phyloP scores from a whole-genome alignment of 192 early-diverging fungal genomes.

The Tieghemiomyces parasiticus region DNA sequence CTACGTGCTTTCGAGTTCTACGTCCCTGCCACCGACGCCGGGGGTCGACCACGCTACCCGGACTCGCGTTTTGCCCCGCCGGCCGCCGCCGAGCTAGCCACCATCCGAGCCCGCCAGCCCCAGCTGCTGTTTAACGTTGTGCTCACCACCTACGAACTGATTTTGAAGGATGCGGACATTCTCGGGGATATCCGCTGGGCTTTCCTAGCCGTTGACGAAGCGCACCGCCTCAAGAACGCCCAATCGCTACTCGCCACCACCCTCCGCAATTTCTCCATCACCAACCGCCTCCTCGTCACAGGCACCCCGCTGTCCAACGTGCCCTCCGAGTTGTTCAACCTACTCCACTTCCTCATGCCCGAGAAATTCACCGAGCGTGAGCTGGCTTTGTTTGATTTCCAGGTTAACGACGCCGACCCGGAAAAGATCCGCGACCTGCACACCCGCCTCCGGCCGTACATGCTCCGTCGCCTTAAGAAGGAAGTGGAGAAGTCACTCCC shows the following conservation, averaged over 20 bases:
- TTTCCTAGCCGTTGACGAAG: slow-evolving; percentile 92
- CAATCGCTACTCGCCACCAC: slow-evolving; percentile 91
- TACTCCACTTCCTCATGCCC: slow-evolving; percentile 91
- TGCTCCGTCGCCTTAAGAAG: slow-evolving; percentile 92
- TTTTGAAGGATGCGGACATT: slow-evolving; percentile 75
- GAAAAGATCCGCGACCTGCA: slow-evolving; percentile 80
- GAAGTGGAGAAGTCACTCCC: slow-evolving; percentile 97
- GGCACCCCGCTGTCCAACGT: slow-evolving; percentile 99
- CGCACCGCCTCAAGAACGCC: slow-evolving; percentile 92
- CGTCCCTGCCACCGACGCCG: slow-evolving; percentile 22
- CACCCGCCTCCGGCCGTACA: slow-evolving; percentile 64
- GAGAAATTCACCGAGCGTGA: slow-evolving; percentile 70
- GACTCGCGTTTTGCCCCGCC: not conserved
- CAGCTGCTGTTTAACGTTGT: slow-evolving; percentile 79
- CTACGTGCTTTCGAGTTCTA: slow-evolving; percentile 96
- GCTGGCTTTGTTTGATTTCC: slow-evolving; percentile 44
- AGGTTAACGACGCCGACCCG: slow-evolving; percentile 35
- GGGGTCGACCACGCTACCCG: slow-evolving; percentile 9
- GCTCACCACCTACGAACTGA: slow-evolving; percentile 90
- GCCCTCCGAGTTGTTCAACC: slow-evolving; percentile 80
- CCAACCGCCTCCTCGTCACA: slow-evolving; percentile 87
- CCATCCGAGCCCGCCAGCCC: slow-evolving; percentile 16
- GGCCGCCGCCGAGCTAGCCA: not conserved
- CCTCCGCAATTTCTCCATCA: slow-evolving; percentile 70
- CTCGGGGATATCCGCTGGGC: slow-evolving; percentile 80